Evolutionary conservation across 495 filamentous ascomycete genomes (phyloP), one percentile per base, ranked within the genome.

Genomic region (Cladorrhinum samala): DNA sequence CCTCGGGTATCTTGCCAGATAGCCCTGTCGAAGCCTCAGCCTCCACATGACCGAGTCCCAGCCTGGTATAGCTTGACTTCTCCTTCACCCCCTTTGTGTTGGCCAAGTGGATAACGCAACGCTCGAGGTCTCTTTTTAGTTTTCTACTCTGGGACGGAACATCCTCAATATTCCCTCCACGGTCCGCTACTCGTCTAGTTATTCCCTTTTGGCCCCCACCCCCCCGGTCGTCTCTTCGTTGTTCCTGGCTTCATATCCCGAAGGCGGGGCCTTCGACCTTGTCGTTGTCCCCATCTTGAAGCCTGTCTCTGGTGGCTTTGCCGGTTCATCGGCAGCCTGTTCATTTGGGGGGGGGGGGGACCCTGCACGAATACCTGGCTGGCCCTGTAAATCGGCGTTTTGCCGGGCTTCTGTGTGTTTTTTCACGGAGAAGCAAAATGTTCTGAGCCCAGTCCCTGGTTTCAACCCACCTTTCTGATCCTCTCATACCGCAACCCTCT

Each of bases 361-460:
- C 27, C 27, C 27, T 33, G 39, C 39, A 41, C 45, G 41, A 50
- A 42, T 54, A 63, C 52, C 55, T 50, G 55, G 46, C 23, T 44
- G 54, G 59, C 56, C 57, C 54, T 57, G 57, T 24, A 38, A 46
- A 51, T 56, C 53, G 57, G 47, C 59, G 60, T 63, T 63, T 63
- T 60, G 53, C 49, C 63, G 41, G 49, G 47, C 53, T 46, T 60
- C 51, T 53, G 53, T 44, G n/a, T n/a, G n/a, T 60, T 39, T 46
- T 47, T 58, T 53, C 57, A 49, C 52, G 56, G 57, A 44, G 40
- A 23, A 50, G 48, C 7, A 27, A 47, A 39, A 41, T 54, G 23
- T 46, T 53, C 39, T 46, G 45, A 58, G 52, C 49, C 49, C 33
- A 47, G 53, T 60, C 53, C 57, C 60, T 63, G 57, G 60, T 56